A percentile compares a stretch with the other conserved stretches of the same genome.
These are phyloP conservation scores for Aspergillus brasiliensis DNA, from an alignment of 2,329 filamentous ascomycete species.

Conservation along the genomic window DNA sequence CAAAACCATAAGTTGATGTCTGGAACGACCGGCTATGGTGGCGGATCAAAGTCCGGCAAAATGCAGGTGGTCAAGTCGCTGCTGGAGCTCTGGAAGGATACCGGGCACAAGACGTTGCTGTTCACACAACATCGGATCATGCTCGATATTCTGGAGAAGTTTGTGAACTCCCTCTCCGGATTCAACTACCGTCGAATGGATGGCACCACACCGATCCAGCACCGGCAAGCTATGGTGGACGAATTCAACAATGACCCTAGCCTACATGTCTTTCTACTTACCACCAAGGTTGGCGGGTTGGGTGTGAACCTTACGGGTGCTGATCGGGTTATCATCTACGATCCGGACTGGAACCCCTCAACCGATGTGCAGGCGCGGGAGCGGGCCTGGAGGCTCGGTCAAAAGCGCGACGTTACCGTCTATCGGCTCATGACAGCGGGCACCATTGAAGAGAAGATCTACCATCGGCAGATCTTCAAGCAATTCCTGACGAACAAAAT, in stretches of 20 bases:
- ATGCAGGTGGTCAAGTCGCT: conserved; percentile 92
- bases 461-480: conserved; percentile 97
- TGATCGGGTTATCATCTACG: conserved; percentile 95
- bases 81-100: conserved; percentile 82
- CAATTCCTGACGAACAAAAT: conserved; percentile 98
- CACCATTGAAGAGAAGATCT: conserved; percentile 99
- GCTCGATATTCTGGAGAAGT: conserved; percentile 89
- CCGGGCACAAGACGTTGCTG: conserved; percentile 90
- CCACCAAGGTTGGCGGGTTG: conserved; percentile 91
- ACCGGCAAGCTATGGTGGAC: conserved; percentile 87
- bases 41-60: conserved; percentile 80
- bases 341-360: conserved; percentile 98
- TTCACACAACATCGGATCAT: conserved; percentile 95
- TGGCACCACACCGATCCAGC: conserved; percentile 83
- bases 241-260: conserved; percentile 82
- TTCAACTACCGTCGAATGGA: conserved; percentile 90
- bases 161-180: conserved; percentile 67
- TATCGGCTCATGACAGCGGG: conserved; percentile 98
- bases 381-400: conserved; percentile 90
- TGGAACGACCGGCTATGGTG: conserved; percentile 70
- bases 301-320: conserved; percentile 94
- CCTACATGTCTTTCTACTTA: conserved; percentile 86
- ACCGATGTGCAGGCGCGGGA: conserved; percentile 95
- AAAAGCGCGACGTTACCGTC: conserved; percentile 92
- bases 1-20: conserved; percentile 65